phyloP scores from a whole-genome alignment of 1,284 basidiomycete genomes.

The Tilletia caries region DNA sequence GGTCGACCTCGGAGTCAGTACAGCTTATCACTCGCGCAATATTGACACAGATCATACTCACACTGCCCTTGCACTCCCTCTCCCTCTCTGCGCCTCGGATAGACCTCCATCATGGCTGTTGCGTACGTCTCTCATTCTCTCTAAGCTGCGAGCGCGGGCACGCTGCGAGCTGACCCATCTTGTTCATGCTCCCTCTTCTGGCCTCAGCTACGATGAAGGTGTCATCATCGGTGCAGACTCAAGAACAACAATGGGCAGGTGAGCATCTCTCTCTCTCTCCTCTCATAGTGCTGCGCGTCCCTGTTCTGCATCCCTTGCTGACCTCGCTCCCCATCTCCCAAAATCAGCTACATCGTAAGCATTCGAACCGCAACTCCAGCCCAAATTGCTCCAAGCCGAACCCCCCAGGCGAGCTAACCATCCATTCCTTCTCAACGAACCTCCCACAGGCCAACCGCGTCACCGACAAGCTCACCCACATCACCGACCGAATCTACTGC shows the following conservation, averaged over 20 bases:
- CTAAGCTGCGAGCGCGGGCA: background rate
- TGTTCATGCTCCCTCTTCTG: no score
- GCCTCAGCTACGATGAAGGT: constrained; percentile 74
- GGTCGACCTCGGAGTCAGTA: constrained; percentile 48
- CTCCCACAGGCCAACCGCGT: constrained; percentile 88
- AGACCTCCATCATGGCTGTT: constrained; percentile 98
- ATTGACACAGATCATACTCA: background rate
- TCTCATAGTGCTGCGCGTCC: background rate
- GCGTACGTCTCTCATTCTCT: no score
- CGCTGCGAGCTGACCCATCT: no score
- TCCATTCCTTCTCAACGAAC: no score
- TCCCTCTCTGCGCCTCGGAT: no score
- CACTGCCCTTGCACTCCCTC: no score
- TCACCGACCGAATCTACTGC: constrained; percentile 98
- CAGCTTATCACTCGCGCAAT: background rate
- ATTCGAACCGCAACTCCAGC: no score
- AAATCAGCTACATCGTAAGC: background rate
- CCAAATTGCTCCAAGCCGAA: no score
- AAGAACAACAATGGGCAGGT: no score
- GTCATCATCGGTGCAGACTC: no score
- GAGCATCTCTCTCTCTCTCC: constrained; percentile 70
- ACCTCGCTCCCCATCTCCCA: background rate
- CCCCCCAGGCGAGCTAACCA: no score
- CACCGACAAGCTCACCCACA: constrained; percentile 94
- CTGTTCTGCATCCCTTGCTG: no score